Conservation (phyloP, 202 grass and related monocot genomes). For the Hordeum pubiflorum region DNA sequence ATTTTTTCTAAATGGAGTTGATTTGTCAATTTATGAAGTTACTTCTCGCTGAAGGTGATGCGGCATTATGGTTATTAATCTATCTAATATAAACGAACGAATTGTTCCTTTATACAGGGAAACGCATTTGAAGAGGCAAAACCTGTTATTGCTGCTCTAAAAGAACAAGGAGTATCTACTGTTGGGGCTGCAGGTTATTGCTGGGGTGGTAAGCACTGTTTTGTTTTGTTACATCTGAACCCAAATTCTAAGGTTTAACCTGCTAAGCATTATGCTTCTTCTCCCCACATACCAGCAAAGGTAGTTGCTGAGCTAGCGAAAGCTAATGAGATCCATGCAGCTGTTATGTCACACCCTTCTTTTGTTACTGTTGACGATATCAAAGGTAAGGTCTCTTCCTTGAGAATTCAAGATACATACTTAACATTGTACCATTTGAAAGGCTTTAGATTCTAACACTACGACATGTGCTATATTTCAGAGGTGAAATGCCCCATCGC, state of each 20-base stretch:
- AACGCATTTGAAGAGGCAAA: constrained; percentile 69
- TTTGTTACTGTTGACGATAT: constrained; percentile 62
- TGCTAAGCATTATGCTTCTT: neutral
- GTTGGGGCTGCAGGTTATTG: constrained; percentile 79
- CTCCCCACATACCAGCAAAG: constrained; percentile 41
- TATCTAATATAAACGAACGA: neutral
- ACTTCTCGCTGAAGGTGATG: neutral
- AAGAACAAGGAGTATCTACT: constrained; percentile 42
- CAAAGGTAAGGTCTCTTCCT: constrained; percentile 36
- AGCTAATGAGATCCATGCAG: constrained; percentile 55
- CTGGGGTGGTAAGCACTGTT: constrained; percentile 59
- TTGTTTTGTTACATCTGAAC: neutral
- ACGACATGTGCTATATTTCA: constrained; percentile 9
- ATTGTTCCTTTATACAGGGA: constrained; percentile 27
- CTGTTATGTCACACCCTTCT: constrained; percentile 56
- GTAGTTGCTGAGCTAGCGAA: constrained; percentile 62
- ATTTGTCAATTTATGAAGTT: neutral
- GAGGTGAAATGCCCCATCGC: constrained; percentile 53
- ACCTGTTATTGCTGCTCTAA: constrained; percentile 60
- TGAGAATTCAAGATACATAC: neutral
- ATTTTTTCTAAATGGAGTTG: no score
- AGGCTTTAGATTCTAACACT: neutral
- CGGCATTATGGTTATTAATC: neutral
- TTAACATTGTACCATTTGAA: neutral
- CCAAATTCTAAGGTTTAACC: neutral